phyloP scores from a whole-genome alignment of 441 rosid genomes.

The Daphne laureola region DNA sequence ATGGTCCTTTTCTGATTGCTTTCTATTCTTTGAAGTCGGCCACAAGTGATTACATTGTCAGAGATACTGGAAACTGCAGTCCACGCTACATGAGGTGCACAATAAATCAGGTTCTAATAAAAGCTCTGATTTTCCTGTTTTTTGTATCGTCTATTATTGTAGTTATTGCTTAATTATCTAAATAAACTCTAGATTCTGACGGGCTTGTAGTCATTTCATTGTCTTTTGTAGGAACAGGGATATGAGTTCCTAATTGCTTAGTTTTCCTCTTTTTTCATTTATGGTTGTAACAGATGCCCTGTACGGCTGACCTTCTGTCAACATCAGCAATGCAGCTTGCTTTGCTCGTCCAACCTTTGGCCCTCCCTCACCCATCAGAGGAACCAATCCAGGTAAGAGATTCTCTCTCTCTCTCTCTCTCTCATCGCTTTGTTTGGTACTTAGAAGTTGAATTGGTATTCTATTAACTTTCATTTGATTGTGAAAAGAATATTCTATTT shows the following conservation, averaged over 20 bases:
- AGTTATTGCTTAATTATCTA: background rate
- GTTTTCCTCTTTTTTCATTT: constrained; percentile 1
- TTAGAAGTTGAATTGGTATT: too few relatives aligned
- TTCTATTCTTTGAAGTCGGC: constrained; percentile 45
- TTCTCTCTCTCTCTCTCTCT: constrained; percentile 1
- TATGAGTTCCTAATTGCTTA: background rate
- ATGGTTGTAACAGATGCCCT: constrained; percentile 48
- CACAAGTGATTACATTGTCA: constrained; percentile 46
- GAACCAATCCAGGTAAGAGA: constrained; percentile 73
- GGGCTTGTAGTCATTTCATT: background rate
- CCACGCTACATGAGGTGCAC: constrained; percentile 59
- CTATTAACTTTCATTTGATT: too few relatives aligned
- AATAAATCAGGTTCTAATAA: constrained; percentile 38
- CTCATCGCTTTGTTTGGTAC: constrained; percentile 7
- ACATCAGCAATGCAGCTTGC: constrained; percentile 84
- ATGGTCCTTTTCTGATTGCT: constrained; percentile 7
- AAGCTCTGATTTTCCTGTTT: constrained; percentile 2
- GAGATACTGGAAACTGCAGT: constrained; percentile 60
- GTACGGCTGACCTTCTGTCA: constrained; percentile 70
- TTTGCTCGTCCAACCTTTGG: constrained; percentile 79
- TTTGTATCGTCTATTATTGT: background rate
- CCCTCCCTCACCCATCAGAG: constrained; percentile 82
- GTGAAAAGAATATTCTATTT: background rate
- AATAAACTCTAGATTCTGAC: background rate
- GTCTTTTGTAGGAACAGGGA: too few relatives aligned